These are phyloP conservation scores for Vigna hirtella DNA, from an alignment of 306 rosid species.

Conservation along the genomic window DNA sequence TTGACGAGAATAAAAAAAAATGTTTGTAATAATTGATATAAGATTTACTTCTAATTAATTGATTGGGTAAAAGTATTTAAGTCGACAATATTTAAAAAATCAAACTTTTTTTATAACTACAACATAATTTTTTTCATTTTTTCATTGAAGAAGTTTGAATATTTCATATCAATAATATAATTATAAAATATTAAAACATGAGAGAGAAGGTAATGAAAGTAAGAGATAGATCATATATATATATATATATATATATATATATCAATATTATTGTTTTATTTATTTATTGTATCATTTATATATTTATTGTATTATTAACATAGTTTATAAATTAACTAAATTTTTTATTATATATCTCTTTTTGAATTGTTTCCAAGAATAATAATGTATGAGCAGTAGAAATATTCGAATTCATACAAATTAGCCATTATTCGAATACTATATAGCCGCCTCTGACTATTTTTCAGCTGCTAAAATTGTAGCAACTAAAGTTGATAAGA, in stretches of 20 bases:
- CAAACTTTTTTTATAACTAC: background rate
- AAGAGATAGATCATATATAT: background rate
- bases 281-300: background rate
- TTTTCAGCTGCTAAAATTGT: background rate
- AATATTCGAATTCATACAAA: background rate
- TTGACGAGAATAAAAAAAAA: too few species aligned
- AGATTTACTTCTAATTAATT: too few species aligned
- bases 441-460: background rate
- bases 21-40: too few species aligned
- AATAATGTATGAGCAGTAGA: background rate
- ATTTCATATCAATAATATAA: too few species aligned
- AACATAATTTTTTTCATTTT: background rate
- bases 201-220: background rate
- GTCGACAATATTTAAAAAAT: background rate
- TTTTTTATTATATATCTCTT: background rate
- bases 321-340: too few species aligned
- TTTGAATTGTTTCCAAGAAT: background rate
- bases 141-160: background rate
- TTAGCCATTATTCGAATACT: background rate
- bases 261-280: too few species aligned
- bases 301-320: background rate
- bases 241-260: too few species aligned
- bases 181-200: background rate
- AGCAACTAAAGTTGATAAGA: background rate
- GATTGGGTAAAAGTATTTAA: too few species aligned